These are phyloP conservation scores for Porphyra umbilicalis DNA, from an alignment of 31 red algal genomes.

Conservation along the genomic window DNA sequence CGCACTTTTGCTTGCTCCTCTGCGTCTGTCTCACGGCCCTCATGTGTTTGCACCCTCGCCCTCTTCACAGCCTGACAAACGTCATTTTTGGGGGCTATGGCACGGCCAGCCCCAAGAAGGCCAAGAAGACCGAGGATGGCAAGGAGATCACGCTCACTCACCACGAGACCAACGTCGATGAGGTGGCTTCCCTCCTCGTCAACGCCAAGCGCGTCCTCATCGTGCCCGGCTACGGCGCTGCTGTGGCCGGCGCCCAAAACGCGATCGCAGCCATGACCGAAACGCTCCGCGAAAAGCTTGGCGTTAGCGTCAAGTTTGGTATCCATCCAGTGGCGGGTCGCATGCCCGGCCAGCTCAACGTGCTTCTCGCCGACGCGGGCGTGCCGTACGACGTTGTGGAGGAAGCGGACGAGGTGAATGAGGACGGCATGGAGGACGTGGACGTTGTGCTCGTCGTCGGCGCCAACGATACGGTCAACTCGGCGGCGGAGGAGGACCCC, in stretches of 20 bases:
- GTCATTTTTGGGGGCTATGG: slow-evolving; percentile 69
- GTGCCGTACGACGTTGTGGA: slow-evolving; percentile 75
- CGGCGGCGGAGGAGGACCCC: slow-evolving; percentile 36
- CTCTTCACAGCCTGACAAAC: slow-evolving; percentile 33
- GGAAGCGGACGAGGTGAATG: slow-evolving; percentile 71
- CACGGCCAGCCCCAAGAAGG: slow-evolving; percentile 25
- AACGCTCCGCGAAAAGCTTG: slow-evolving; percentile 32
- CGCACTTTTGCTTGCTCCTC: no score
- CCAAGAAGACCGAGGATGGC: slow-evolving; percentile 6
- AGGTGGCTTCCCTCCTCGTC: slow-evolving; percentile 25
- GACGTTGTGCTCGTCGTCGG: slow-evolving; percentile 64
- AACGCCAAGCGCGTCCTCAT: slow-evolving; percentile 56
- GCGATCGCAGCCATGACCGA: slow-evolving; percentile 65
- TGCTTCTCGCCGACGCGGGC: slow-evolving; percentile 61
- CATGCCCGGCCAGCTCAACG: slow-evolving; percentile 68
- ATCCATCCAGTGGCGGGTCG: slow-evolving; percentile 74
- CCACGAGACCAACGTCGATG: slow-evolving; percentile 19
- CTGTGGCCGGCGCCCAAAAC: slow-evolving; percentile 64
- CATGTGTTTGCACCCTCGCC: no score
- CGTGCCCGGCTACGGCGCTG: slow-evolving; percentile 67
- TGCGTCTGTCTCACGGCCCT: no score
- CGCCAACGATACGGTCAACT: slow-evolving; percentile 67
- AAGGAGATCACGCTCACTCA: slow-evolving; percentile 4
- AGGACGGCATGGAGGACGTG: slow-evolving; percentile 25
- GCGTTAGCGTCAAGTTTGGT: slow-evolving; percentile 42